These are phyloP conservation scores for Endoconidiophora laricicola DNA, from an alignment of 2,329 filamentous ascomycete species.

Conservation along the genomic window DNA sequence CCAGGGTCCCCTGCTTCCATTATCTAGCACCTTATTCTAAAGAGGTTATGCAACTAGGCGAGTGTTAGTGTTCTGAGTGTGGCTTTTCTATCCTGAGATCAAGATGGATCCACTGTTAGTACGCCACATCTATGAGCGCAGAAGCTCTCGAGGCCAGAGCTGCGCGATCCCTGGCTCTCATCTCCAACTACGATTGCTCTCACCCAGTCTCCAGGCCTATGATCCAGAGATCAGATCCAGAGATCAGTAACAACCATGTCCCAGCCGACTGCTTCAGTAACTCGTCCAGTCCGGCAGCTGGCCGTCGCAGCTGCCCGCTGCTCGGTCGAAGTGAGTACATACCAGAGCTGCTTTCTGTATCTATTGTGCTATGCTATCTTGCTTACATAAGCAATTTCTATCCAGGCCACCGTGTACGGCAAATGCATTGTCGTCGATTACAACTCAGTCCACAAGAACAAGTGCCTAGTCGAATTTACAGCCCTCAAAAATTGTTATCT, in stretches of 20 bases:
- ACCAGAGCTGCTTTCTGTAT: background rate
- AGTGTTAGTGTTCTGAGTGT: background rate
- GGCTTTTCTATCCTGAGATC: background rate
- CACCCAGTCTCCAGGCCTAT: too few relatives aligned
- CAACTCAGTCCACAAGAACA: slow-evolving; percentile 77
- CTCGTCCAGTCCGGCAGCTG: slow-evolving; percentile 37
- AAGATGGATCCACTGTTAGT: too few relatives aligned
- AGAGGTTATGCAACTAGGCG: slow-evolving; percentile 2
- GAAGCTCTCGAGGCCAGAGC: too few relatives aligned
- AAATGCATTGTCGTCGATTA: slow-evolving; percentile 86
- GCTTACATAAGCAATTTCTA: background rate
- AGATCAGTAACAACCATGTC: slow-evolving; percentile 8
- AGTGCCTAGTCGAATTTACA: slow-evolving; percentile 74
- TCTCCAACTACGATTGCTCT: too few relatives aligned
- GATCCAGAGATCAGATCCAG: background rate
- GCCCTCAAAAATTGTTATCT: slow-evolving; percentile 74
- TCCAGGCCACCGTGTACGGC: slow-evolving; percentile 67
- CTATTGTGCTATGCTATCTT: background rate
- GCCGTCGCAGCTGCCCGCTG: slow-evolving; percentile 38
- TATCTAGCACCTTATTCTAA: background rate
- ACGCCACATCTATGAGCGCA: too few relatives aligned
- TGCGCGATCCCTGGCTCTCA: too few relatives aligned
- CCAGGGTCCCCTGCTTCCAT: too few relatives aligned
- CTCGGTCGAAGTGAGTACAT: slow-evolving; percentile 31
- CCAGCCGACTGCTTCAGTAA: slow-evolving; percentile 14